phyloP scores from a whole-genome alignment of 2,329 filamentous ascomycete species.

The Fusarium sp. region DNA sequence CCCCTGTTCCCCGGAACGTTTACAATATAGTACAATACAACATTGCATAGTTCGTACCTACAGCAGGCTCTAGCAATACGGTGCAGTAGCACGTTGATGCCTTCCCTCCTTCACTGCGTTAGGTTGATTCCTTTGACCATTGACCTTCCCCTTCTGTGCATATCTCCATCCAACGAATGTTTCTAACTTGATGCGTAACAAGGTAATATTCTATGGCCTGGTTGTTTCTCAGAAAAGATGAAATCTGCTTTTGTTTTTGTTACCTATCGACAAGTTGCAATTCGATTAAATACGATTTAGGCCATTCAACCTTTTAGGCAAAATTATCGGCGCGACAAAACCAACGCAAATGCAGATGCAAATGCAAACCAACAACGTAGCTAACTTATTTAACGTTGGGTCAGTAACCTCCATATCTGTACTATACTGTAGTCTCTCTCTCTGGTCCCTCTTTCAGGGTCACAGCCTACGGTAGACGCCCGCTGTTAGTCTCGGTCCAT shows the following conservation, averaged over 20 bases:
- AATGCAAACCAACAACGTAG: neutral
- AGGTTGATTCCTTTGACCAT: conserved; percentile 10
- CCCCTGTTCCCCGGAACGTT: conserved; percentile 35
- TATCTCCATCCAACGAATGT: conserved; percentile 6
- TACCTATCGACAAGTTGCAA: neutral
- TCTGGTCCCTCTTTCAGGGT: conserved; percentile 8
- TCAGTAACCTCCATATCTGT: neutral
- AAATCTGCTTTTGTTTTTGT: neutral
- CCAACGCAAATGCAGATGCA: neutral
- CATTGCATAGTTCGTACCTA: neutral
- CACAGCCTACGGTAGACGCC: conserved; percentile 5
- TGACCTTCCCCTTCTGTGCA: conserved; percentile 38
- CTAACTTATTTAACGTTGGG: neutral
- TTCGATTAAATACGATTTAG: neutral
- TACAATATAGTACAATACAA: neutral
- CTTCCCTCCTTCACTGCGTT: conserved; percentile 7
- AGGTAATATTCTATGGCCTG: neutral
- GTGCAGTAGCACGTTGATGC: conserved; percentile 3
- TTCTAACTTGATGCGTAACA: neutral
- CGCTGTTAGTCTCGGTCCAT: conserved; percentile 5
- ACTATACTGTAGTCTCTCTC: neutral
- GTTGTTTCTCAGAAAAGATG: neutral
- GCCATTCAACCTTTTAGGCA: neutral
- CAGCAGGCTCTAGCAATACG: neutral
- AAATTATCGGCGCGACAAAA: neutral